Percentiles rank a stretch among this genome's conserved stretches.
phyloP scores from a whole-genome alignment of 2,329 filamentous ascomycete genomes.

The Aspergillus fructus region DNA sequence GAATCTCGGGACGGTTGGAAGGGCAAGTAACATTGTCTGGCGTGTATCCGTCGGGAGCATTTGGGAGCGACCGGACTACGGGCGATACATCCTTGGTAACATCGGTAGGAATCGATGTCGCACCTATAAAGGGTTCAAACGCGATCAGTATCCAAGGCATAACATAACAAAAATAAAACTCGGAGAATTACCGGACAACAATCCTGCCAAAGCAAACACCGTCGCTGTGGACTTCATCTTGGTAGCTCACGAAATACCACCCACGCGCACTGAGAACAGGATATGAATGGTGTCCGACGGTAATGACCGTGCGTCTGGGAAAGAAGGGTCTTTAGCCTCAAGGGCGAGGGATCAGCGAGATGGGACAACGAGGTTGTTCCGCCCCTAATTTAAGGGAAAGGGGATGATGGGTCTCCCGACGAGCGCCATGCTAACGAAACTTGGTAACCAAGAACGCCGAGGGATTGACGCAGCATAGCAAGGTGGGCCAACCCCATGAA shows the following conservation, averaged over 20 bases:
- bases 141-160: not conserved
- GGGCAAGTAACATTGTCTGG: slow-evolving; percentile 71
- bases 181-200: slow-evolving; percentile 17
- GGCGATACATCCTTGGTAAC: not conserved
- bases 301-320: not conserved
- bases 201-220: slow-evolving; percentile 16
- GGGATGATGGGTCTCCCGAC: not conserved
- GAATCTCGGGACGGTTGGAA: slow-evolving; percentile 64
- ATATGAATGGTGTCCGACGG: not conserved
- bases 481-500: slow-evolving; percentile 6
- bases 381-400: slow-evolving; percentile 9
- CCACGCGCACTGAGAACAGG: not conserved
- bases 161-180: not conserved
- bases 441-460: slow-evolving; percentile 8
- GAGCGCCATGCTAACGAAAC: not conserved
- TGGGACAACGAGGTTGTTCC: not conserved
- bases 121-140: slow-evolving; percentile 8
- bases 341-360: not conserved
- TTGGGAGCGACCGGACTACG: slow-evolving; percentile 46
- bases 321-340: not conserved
- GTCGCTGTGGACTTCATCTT: slow-evolving; percentile 15
- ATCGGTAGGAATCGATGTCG: slow-evolving; percentile 7
- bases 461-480: slow-evolving; percentile 4
- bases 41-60: slow-evolving; percentile 68
- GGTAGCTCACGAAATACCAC: slow-evolving; percentile 5